phyloP scores from a whole-genome alignment of 139 green algal genomes.

The Nannochloris sp. region DNA sequence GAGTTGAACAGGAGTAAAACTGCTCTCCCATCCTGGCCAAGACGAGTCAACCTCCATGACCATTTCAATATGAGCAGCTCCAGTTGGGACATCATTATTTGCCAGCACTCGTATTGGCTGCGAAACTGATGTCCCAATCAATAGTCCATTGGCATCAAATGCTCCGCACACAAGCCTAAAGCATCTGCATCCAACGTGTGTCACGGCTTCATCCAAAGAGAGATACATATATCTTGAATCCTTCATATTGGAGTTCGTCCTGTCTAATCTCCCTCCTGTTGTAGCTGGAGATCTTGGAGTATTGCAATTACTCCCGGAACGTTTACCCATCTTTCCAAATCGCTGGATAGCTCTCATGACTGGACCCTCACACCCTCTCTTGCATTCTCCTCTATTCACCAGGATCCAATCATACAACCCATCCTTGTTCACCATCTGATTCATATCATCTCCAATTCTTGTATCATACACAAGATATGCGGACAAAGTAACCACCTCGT shows the following conservation, averaged over 20 bases:
- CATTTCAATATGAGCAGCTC: slow-evolving; percentile 39
- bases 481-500: slow-evolving; percentile 23
- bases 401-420: slow-evolving; percentile 13
- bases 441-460: slow-evolving; percentile 1
- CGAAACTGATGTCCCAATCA: slow-evolving; percentile 34
- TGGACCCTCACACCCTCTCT: slow-evolving; percentile 44
- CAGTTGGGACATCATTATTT: slow-evolving; percentile 60
- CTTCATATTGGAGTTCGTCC: slow-evolving; percentile 25
- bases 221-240: slow-evolving; percentile 50
- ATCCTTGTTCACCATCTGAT: background rate
- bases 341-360: slow-evolving; percentile 54
- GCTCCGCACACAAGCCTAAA: slow-evolving; percentile 30
- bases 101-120: slow-evolving; percentile 44
- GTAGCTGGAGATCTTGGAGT: background rate
- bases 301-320: background rate
- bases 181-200: slow-evolving; percentile 36
- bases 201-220: slow-evolving; percentile 56
- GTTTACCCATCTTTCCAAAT: slow-evolving; percentile 45
- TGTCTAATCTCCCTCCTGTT: slow-evolving; percentile 8
- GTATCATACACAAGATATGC: slow-evolving; percentile 39
- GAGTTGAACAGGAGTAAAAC: background rate
- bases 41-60: background rate
- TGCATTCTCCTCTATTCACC: slow-evolving; percentile 33
- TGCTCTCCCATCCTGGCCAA: slow-evolving; percentile 7
- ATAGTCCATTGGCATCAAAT: slow-evolving; percentile 16